Evolutionary conservation across 192 early-diverging fungal genomes (phyloP).

Genomic region (Gryganskiella cystojenkinii): DNA sequence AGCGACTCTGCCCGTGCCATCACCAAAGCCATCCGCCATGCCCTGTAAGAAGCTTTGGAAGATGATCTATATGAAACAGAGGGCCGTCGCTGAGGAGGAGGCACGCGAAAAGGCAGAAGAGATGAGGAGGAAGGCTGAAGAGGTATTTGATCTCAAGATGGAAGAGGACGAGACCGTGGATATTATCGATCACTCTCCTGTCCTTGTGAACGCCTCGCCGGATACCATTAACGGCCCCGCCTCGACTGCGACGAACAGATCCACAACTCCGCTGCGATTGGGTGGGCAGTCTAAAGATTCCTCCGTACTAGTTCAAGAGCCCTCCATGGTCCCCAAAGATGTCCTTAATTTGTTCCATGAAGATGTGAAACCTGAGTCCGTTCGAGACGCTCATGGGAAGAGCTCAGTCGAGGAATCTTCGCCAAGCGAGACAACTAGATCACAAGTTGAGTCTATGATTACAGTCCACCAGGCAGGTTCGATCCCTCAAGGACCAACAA

Average conservation of each 20-base stretch:
- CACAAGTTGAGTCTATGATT: no score
- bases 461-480: background rate
- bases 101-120: constrained; percentile 45
- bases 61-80: constrained; percentile 45
- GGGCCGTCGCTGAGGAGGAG: constrained; percentile 40
- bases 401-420: background rate
- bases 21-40: constrained; percentile 29
- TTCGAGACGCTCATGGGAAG: background rate
- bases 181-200: background rate
- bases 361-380: constrained; percentile 26
- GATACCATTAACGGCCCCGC: background rate
- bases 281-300: background rate
- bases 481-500: background rate
- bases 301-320: background rate
- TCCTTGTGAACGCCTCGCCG: background rate
- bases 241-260: background rate
- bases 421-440: no score
- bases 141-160: constrained; percentile 53
- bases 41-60: constrained; percentile 52
- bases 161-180: constrained; percentile 24
- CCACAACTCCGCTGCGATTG: background rate
- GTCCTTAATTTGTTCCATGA: constrained; percentile 45
- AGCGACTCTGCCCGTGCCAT: constrained; percentile 18
- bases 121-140: constrained; percentile 49
- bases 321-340: constrained; percentile 37